Conservation (phyloP, 306 rosid genomes). For the Luffa acutangula region DNA sequence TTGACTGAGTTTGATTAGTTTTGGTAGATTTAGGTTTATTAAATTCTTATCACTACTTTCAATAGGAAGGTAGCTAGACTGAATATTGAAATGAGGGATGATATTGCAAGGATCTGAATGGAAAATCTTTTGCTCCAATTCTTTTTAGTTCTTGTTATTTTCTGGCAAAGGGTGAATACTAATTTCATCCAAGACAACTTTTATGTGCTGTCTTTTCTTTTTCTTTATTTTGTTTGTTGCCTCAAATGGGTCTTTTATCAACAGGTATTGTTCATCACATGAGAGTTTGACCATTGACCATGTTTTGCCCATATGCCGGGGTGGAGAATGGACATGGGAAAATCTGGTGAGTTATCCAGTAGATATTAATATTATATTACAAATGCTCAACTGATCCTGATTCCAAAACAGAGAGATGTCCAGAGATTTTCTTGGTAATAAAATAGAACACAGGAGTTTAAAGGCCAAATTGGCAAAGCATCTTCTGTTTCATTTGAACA, state of each 20-base stretch:
- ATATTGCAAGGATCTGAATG: background rate
- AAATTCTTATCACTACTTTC: background rate
- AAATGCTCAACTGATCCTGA: background rate
- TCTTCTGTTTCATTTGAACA: background rate
- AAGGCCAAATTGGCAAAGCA: background rate
- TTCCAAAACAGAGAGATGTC: background rate
- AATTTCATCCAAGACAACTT: background rate
- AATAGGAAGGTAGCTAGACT: background rate
- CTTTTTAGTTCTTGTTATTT: background rate
- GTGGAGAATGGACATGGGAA: constrained; percentile 96
- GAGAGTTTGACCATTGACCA: constrained; percentile 95
- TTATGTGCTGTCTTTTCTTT: background rate
- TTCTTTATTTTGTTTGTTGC: background rate
- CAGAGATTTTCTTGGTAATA: background rate
- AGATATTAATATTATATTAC: background rate
- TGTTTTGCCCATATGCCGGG: constrained; percentile 58
- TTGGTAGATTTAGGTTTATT: background rate
- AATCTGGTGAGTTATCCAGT: constrained; percentile 52
- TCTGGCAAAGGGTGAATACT: background rate
- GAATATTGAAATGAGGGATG: background rate
- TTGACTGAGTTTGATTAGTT: background rate
- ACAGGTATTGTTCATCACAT: constrained; percentile 76
- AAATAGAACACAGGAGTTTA: background rate
- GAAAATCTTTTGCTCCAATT: background rate
- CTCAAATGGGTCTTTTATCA: constrained; percentile 14